Percentiles rank a stretch among this genome's conserved stretches.
Conservation (phyloP, 2,329 filamentous ascomycete genomes). For the Atkinsonella texensis region DNA sequence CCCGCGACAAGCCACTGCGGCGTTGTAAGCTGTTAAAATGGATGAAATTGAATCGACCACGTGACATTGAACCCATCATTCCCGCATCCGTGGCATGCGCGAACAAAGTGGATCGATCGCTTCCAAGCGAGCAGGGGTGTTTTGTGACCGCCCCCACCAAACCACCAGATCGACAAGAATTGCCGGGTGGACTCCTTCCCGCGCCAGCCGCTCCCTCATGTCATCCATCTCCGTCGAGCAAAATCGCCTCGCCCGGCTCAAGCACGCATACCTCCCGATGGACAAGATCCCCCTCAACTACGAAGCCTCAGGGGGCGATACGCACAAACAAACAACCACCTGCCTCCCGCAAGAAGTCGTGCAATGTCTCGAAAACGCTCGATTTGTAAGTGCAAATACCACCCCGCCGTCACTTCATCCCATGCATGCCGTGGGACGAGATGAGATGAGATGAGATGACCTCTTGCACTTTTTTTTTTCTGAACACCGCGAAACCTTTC, state of each 20-base stretch:
- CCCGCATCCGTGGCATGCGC: no score
- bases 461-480: neutral
- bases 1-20: no score
- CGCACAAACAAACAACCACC: slow-evolving; percentile 55
- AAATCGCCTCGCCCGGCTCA: neutral
- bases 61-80: no score
- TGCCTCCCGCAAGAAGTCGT: slow-evolving; percentile 74
- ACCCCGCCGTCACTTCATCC: neutral
- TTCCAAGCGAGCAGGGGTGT: no score
- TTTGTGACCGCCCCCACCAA: no score
- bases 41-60: no score
- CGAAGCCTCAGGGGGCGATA: slow-evolving; percentile 62
- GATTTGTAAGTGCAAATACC: slow-evolving; percentile 55
- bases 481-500: no score
- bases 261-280: slow-evolving; percentile 21
- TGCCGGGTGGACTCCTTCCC: no score
- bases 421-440: no score
- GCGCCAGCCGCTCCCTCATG: neutral
- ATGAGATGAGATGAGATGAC: neutral
- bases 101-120: no score
- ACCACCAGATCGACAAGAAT: no score
- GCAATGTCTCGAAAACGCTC: slow-evolving; percentile 83
- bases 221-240: neutral
- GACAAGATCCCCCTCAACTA: slow-evolving; percentile 61
- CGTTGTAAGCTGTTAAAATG: no score